Evolutionary conservation across 768 basidiomycete species (phyloP).

Genomic region (Tulasnella sp.): DNA sequence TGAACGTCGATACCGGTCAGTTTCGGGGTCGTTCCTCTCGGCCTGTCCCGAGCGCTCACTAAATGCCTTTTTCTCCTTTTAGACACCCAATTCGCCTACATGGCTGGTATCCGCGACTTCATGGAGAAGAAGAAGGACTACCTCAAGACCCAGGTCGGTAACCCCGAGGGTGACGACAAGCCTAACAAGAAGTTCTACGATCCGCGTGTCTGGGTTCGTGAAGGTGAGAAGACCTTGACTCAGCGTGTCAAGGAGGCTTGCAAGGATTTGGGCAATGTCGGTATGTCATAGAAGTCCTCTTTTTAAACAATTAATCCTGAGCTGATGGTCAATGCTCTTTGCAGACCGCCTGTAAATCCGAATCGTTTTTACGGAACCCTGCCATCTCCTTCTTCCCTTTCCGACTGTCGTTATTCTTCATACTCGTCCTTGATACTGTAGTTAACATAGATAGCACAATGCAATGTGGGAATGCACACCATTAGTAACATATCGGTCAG

Average conservation of each 20-base stretch:
- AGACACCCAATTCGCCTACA: constrained; percentile 89
- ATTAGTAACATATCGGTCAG: not conserved
- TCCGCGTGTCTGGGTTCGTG: constrained; percentile 97
- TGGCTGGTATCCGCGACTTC: constrained; percentile 83
- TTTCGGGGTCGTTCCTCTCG: too few species aligned
- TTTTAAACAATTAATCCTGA: too few species aligned
- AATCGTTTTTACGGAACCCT: not conserved
- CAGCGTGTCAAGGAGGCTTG: constrained; percentile 92
- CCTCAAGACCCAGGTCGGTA: constrained; percentile 85
- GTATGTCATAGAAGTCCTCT: constrained; percentile 33
- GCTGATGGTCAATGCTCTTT: not conserved
- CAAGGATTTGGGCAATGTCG: constrained; percentile 68
- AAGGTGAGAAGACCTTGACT: constrained; percentile 89
- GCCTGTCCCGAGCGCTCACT: too few species aligned
- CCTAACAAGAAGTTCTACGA: constrained; percentile 99
- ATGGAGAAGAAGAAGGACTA: constrained; percentile 79
- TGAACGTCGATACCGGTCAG: constrained; percentile 90
- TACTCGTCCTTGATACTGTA: not conserved
- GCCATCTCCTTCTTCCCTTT: not conserved
- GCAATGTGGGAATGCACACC: not conserved
- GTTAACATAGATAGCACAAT: not conserved
- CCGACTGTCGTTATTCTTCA: not conserved
- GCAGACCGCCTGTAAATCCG: not conserved
- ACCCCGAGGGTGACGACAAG: constrained; percentile 94
- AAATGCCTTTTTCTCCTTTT: not conserved